Conservation (phyloP, 164 flowering plant genomes). For the Liriodendron chinense region DNA sequence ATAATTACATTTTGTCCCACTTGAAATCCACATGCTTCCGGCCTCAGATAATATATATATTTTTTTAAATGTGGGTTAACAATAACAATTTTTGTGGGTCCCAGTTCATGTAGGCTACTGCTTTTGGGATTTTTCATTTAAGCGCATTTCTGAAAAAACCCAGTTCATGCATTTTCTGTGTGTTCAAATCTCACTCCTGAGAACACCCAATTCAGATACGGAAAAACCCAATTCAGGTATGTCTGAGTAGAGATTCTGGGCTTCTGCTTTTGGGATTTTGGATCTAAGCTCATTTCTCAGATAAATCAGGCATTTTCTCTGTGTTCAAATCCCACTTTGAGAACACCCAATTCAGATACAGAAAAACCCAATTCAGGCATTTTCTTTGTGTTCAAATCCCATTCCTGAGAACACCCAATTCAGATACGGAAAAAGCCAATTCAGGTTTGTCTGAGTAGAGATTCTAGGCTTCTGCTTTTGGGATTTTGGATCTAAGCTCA, state of each 20-base stretch:
- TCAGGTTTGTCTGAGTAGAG: not conserved
- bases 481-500: not conserved
- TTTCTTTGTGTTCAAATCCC: no score
- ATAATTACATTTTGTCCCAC: no score
- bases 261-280: not conserved
- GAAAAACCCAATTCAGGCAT: no score
- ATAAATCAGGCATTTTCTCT: not conserved
- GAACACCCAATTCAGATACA: not conserved
- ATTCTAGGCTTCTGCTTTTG: not conserved
- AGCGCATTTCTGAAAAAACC: no score
- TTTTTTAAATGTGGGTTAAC: no score
- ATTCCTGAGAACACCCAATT: not conserved
- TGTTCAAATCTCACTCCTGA: no score
- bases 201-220: not conserved
- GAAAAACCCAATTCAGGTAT: not conserved
- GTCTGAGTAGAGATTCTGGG: not conserved
- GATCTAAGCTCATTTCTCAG: not conserved
- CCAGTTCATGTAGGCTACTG: no score
- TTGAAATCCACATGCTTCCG: no score
- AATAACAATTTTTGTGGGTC: no score
- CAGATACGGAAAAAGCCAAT: not conserved
- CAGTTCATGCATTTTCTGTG: not conserved
- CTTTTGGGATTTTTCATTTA: no score
- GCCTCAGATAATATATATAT: no score
- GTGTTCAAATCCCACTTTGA: no score